Evolutionary conservation across 495 filamentous ascomycete species (phyloP), one percentile per base, ranked within the genome.

Genomic region (Aspergillus hancockii): DNA sequence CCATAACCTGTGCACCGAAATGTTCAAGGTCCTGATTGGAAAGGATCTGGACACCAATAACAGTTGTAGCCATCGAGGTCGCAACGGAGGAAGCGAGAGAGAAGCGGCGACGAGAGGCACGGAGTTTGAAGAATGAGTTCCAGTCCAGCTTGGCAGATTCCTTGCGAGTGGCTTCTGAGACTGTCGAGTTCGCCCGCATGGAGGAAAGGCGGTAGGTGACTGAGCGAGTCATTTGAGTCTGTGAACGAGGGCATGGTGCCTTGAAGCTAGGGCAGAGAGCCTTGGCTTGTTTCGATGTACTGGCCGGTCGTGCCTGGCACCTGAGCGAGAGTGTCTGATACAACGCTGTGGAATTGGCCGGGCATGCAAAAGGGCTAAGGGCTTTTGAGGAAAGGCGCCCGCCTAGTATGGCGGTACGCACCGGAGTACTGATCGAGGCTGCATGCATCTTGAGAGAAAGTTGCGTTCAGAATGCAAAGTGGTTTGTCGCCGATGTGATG

Each of bases 61-160:
- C 68, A 0, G 88, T 88, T 32, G 81, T 81, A 16, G 71, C 65
- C n/a, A 83, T 62, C 32, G 84, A 84, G 40, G 80, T 85, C n/a
- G 83, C 66, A 55, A 96, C 72, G 9, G 89, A 91, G 40, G 89
- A 88, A 51, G 77, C 83, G 40, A 95, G 85, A 62, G 92, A 89
- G 82, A 90, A 89, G 52, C 89, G 83, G 14, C 94, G 89, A 21
- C 93, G 90, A 34, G 84, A 86, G 54, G 88, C 87, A 67, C 94
- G 93, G 50, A 98, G 88, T 62, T 81, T 81, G 82, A 98, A 93
- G 84, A 96, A 98, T 40, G 85, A 85, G 78, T 97, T 89, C 94
- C 94, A 98, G 74, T 92, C 86, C 19, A 96, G 85, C 28, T 76
- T 76, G 34, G 69, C 71, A 22, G 71, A 52, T 49, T 70, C 61